Conservation (phyloP, 176 grass and related monocot species). For the Canna indica region DNA sequence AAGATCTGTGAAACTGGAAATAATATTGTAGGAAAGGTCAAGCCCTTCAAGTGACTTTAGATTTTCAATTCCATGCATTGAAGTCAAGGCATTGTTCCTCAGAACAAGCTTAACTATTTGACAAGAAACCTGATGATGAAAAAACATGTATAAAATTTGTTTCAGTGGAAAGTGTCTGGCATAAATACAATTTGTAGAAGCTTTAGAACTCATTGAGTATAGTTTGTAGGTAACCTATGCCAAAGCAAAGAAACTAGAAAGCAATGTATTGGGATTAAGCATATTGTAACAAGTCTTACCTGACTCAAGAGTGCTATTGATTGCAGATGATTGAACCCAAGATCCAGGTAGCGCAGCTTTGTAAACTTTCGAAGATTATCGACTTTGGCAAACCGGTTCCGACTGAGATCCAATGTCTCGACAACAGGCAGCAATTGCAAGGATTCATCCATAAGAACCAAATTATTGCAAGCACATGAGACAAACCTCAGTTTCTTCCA, state of each 20-base stretch:
- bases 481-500: constrained; percentile 75
- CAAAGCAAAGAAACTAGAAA: background rate
- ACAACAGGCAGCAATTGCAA: constrained; percentile 70
- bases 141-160: constrained; percentile 23
- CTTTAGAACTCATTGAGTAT: background rate
- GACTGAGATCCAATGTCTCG: constrained; percentile 84
- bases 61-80: constrained; percentile 73
- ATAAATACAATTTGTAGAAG: background rate
- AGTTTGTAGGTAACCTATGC: background rate
- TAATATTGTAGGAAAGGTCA: constrained; percentile 93
- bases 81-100: constrained; percentile 80
- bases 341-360: constrained; percentile 69
- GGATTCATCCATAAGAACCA: constrained; percentile 92
- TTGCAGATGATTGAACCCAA: constrained; percentile 83
- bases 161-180: background rate
- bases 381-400: constrained; percentile 79
- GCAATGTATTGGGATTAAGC: background rate
- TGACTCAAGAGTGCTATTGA: constrained; percentile 58
- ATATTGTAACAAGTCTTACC: constrained; percentile 30
- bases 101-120: constrained; percentile 70
- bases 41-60: constrained; percentile 72
- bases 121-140: constrained; percentile 43
- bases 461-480: constrained; percentile 76
- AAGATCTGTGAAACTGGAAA: constrained; percentile 83
- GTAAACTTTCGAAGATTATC: constrained; percentile 72